phyloP scores from a whole-genome alignment of 1,284 basidiomycete genomes.

The Tilletia setariae region DNA sequence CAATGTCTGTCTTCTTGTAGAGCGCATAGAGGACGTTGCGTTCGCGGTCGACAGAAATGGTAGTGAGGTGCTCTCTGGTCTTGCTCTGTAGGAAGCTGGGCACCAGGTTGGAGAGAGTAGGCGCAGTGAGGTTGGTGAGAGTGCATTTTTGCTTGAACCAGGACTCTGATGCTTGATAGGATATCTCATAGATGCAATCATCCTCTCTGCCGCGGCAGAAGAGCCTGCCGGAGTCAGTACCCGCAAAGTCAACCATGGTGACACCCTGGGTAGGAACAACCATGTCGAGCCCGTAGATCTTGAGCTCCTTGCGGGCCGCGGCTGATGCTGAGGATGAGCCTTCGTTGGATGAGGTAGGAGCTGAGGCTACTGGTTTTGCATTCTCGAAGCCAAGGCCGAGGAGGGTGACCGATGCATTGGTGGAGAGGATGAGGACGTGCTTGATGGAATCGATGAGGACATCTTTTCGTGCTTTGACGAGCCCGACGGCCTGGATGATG shows the following conservation, averaged over 20 bases:
- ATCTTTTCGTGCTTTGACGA: slow-evolving; percentile 55
- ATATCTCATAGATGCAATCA: slow-evolving; percentile 85
- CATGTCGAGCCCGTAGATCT: slow-evolving; percentile 87
- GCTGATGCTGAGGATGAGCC: too few relatives aligned
- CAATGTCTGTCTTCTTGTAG: slow-evolving; percentile 45
- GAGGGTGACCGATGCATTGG: slow-evolving; percentile 75
- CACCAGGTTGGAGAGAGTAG: slow-evolving; percentile 50
- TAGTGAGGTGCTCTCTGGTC: slow-evolving; percentile 55
- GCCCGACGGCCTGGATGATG: slow-evolving; percentile 68
- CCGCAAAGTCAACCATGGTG: slow-evolving; percentile 73
- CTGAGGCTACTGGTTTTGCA: slow-evolving; percentile 16
- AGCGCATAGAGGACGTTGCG: slow-evolving; percentile 47
- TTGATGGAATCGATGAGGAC: slow-evolving; percentile 93
- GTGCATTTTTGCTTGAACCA: slow-evolving; percentile 81
- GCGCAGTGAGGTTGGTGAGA: slow-evolving; percentile 68
- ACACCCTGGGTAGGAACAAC: slow-evolving; percentile 69
- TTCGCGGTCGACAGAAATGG: slow-evolving; percentile 41
- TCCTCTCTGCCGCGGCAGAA: slow-evolving; percentile 79
- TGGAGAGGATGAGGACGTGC: slow-evolving; percentile 84
- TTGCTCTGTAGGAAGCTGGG: slow-evolving; percentile 59
- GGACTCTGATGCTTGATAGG: slow-evolving; percentile 84
- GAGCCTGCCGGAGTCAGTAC: slow-evolving; percentile 77
- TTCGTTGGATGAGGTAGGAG: slow-evolving; percentile 45
- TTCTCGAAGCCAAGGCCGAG: slow-evolving; percentile 69
- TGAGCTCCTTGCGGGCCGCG: slow-evolving; percentile 65